phyloP scores from a whole-genome alignment of 2,329 filamentous ascomycete species.

The Purpureocillium lavendulum region DNA sequence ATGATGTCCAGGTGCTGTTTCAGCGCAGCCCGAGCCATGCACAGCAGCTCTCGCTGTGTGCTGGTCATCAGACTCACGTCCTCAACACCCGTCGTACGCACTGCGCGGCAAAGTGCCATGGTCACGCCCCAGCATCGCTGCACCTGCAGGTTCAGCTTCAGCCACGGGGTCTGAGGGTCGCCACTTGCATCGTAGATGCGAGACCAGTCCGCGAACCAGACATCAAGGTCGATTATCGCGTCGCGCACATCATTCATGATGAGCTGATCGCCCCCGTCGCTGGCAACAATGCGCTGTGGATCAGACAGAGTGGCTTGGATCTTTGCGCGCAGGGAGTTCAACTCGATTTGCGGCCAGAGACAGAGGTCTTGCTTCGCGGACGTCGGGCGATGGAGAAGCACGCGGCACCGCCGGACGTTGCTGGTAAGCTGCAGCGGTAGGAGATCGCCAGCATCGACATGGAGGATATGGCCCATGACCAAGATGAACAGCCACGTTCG shows the following conservation, averaged over 20 bases:
- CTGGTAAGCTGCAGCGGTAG: conserved; percentile 24
- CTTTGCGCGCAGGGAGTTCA: conserved; percentile 20
- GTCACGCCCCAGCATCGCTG: conserved; percentile 46
- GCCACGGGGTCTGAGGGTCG: conserved; percentile 16
- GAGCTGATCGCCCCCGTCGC: conserved; percentile 18
- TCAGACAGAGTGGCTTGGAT: conserved; percentile 25
- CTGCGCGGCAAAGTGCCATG: conserved; percentile 41
- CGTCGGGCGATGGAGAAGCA: conserved; percentile 31
- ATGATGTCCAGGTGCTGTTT: conserved; percentile 41
- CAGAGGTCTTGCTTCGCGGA: conserved; percentile 40
- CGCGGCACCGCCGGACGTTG: conserved; percentile 35
- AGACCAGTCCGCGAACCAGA: conserved; percentile 36
- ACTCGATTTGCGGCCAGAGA: conserved; percentile 42
- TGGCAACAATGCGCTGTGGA: conserved; percentile 7
- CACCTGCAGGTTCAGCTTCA: conserved; percentile 37
- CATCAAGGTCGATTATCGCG: conserved; percentile 36
- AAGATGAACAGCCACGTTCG: conserved; percentile 44
- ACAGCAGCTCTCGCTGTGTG: conserved; percentile 35
- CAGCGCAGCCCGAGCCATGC: conserved; percentile 41
- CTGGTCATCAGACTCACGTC: conserved; percentile 34
- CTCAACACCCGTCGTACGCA: conserved; percentile 26
- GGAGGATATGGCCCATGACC: conserved; percentile 41
- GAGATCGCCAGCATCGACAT: conserved; percentile 26
- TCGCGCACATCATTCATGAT: conserved; percentile 31
- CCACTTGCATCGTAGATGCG: conserved; percentile 13